Evolutionary conservation across 768 basidiomycete genomes (phyloP), one percentile per base, ranked within the genome.

Genomic region (Psilocybe azurescens): DNA sequence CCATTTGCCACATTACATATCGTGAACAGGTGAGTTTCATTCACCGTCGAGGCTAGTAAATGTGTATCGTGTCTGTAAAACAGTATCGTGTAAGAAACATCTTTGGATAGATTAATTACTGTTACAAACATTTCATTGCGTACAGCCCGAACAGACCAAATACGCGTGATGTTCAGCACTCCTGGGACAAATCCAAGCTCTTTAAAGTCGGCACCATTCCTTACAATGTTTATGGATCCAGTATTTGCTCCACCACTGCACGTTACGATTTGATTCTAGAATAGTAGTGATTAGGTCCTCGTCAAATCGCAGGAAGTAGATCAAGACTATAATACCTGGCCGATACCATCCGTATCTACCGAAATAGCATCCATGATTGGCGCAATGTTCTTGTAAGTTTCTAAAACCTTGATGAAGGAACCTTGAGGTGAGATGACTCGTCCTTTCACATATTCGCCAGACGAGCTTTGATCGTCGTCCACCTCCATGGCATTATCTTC

Each of bases 341-440:
- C 88, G 67, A 83, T 88, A 2, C 82, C 82, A 58, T 94, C 92
- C 2, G 78, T 75, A 72, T 95, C 92, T 5, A 88, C 88, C 20
- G 94, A 71, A n/a, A 85, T 78, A 11, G 91, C 91, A 70, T 97
- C 95, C 60, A 87, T 70, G 48, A 96, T 91, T 0, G 95, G 95
- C 0, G 90, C 93, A 64, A 97, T 82, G 66, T 94, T 95, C 62
- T 84, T 85, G 73, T 83, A 91, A 7, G 77, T 81, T 36, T 90
- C 83, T 20, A 94, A 64, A 8, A 90, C 82, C 20, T 82, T 78
- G 6, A 96, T 55, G 69, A 83, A 87, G 13, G 79, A 83, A 2
- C 89, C 89, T 33, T 77, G 74, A 6, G 80, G 81, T 28, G 78
- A 76, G 20, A 90, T 74, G 28, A 91, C 76, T 47, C 72, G 71